A percentile compares a stretch with the other conserved stretches of the same genome.
Evolutionary conservation across 2,329 filamentous ascomycete species (phyloP).

Genomic region (Didymella exigua): DNA sequence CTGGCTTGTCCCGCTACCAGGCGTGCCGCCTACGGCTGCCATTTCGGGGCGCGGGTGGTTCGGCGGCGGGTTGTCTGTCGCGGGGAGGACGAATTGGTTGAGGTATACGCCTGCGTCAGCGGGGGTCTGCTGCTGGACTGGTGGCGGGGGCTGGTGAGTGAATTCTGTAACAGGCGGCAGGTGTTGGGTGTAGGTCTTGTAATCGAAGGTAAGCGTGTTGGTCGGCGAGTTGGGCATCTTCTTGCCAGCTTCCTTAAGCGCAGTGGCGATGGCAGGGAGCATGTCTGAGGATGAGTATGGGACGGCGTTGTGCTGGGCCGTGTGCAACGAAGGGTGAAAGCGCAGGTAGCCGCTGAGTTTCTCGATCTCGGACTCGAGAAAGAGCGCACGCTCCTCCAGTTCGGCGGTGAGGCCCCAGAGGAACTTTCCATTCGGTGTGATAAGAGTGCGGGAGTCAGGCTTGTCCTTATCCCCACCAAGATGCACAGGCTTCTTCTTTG

Average conservation of each 20-base stretch:
- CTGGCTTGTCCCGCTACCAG: slow-evolving; percentile 40
- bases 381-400: slow-evolving; percentile 72
- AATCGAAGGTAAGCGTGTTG: slow-evolving; percentile 35
- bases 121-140: slow-evolving; percentile 38
- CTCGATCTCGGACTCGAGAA: slow-evolving; percentile 63
- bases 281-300: slow-evolving; percentile 38
- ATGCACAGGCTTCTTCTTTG: slow-evolving; percentile 61
- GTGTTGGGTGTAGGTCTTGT: slow-evolving; percentile 27
- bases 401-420: slow-evolving; percentile 72
- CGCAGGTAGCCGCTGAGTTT: slow-evolving; percentile 35
- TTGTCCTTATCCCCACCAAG: slow-evolving; percentile 52
- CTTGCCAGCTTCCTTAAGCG: slow-evolving; percentile 44
- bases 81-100: slow-evolving; percentile 46
- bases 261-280: slow-evolving; percentile 45
- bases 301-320: slow-evolving; percentile 14
- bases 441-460: slow-evolving; percentile 64
- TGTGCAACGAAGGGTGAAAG: slow-evolving; percentile 35
- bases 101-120: slow-evolving; percentile 43
- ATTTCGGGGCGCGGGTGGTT: slow-evolving; percentile 43
- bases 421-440: slow-evolving; percentile 77
- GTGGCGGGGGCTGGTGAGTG: slow-evolving; percentile 19
- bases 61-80: slow-evolving; percentile 42
- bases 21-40: slow-evolving; percentile 44
- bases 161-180: slow-evolving; percentile 33
- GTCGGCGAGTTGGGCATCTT: slow-evolving; percentile 37